phyloP scores from a whole-genome alignment of 768 basidiomycete genomes.

The Termitomyces sp. region DNA sequence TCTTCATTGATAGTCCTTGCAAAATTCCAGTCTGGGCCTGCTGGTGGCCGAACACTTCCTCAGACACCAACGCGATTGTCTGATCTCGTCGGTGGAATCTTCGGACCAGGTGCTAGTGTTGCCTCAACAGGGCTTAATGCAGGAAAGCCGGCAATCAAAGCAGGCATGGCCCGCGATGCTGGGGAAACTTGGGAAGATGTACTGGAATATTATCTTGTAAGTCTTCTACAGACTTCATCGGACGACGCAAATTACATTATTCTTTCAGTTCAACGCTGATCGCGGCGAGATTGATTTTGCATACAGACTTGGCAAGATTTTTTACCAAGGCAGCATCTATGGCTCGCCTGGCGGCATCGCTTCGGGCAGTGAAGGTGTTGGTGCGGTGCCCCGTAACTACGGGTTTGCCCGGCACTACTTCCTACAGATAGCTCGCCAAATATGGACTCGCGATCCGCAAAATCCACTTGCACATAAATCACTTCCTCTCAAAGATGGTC shows the following conservation, averaged over 20 bases:
- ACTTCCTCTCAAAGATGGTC: slow-evolving; percentile 44
- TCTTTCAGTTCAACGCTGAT: slow-evolving; percentile 84
- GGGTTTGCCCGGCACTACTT: slow-evolving; percentile 79
- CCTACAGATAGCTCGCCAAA: slow-evolving; percentile 68
- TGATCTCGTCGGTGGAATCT: slow-evolving; percentile 89
- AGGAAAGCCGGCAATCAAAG: slow-evolving; percentile 73
- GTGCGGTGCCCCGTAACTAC: slow-evolving; percentile 79
- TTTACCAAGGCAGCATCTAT: slow-evolving; percentile 94
- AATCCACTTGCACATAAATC: slow-evolving; percentile 43
- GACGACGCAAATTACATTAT: neutral
- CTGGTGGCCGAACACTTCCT: slow-evolving; percentile 84
- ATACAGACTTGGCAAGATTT: slow-evolving; percentile 90
- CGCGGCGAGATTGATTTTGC: slow-evolving; percentile 87
- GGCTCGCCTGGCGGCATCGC: slow-evolving; percentile 69
- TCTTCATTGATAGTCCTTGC: slow-evolving; percentile 55
- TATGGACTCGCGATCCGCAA: slow-evolving; percentile 83
- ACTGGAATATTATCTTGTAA: slow-evolving; percentile 84
- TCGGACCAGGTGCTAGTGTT: slow-evolving; percentile 90
- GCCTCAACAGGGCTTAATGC: slow-evolving; percentile 80
- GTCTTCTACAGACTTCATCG: slow-evolving; percentile 12
- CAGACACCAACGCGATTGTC: slow-evolving; percentile 78
- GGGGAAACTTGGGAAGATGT: slow-evolving; percentile 95
- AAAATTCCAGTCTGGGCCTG: slow-evolving; percentile 79
- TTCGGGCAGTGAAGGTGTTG: slow-evolving; percentile 90
- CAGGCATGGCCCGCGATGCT: slow-evolving; percentile 74